Conservation (phyloP, 148 eudicot species). For the Vaccinium vitisidaea region DNA sequence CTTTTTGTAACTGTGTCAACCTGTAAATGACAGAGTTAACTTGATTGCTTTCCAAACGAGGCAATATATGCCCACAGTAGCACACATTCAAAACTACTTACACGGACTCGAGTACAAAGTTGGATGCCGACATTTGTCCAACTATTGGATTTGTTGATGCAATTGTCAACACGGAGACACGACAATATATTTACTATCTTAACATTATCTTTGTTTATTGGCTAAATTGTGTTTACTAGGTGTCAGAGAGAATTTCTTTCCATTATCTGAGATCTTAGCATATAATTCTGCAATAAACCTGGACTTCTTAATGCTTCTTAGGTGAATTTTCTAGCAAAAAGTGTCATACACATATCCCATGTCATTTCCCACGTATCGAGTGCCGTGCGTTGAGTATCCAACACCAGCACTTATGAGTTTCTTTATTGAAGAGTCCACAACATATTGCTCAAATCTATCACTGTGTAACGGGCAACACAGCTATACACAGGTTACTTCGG, state of each 20-base stretch:
- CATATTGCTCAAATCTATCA: neutral
- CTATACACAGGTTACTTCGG: neutral
- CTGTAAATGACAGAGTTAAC: neutral
- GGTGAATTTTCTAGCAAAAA: neutral
- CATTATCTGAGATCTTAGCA: neutral
- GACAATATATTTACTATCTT: neutral
- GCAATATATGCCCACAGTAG: neutral
- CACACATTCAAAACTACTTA: neutral
- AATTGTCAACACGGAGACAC: neutral
- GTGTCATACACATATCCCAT: neutral
- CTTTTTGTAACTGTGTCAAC: neutral
- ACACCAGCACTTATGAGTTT: neutral
- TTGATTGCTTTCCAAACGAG: neutral
- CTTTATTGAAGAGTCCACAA: neutral
- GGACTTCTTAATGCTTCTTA: neutral
- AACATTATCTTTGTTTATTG: neutral
- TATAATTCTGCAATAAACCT: neutral
- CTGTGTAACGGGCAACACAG: neutral
- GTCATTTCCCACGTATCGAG: neutral
- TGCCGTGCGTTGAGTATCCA: neutral
- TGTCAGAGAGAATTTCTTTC: neutral
- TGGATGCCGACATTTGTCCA: neutral
- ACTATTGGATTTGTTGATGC: neutral
- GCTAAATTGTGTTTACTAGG: neutral
- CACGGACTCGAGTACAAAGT: neutral